These are phyloP conservation scores for Mycena maculata DNA, from an alignment of 768 basidiomycete genomes.

Conservation along the genomic window DNA sequence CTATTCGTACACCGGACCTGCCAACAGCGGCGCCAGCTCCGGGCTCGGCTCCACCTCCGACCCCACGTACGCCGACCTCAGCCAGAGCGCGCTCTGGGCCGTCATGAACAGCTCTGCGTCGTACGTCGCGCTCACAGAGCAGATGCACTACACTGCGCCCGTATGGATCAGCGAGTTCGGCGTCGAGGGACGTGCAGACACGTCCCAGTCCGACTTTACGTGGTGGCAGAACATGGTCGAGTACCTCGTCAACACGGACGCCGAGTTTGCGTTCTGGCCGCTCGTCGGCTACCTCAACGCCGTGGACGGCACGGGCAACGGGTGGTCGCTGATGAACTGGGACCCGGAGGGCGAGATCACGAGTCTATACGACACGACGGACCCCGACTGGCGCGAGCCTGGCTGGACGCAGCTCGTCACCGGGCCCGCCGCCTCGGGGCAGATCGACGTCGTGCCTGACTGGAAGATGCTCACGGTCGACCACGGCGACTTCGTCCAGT, in stretches of 20 bases:
- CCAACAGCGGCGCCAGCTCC: slow-evolving; percentile 32
- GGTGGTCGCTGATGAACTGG: slow-evolving; percentile 36
- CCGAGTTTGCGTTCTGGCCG: slow-evolving; percentile 31
- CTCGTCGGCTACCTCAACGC: slow-evolving; percentile 31
- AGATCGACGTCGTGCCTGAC: slow-evolving; percentile 10
- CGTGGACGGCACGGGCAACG: slow-evolving; percentile 26
- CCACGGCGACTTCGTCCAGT: slow-evolving; percentile 31
- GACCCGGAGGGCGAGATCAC: slow-evolving; percentile 12
- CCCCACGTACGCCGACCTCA: slow-evolving; percentile 30
- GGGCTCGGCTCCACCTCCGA: slow-evolving; percentile 33
- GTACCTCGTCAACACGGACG: slow-evolving; percentile 27
- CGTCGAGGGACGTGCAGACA: slow-evolving; percentile 14
- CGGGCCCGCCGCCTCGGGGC: background rate
- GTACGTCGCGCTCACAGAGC: slow-evolving; percentile 25
- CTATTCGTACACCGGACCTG: slow-evolving; percentile 34
- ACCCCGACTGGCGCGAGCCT: slow-evolving; percentile 34
- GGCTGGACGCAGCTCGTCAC: slow-evolving; percentile 25
- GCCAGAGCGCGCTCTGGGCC: slow-evolving; percentile 18
- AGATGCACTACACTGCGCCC: slow-evolving; percentile 35
- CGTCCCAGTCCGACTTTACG: background rate
- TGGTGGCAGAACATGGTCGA: slow-evolving; percentile 32
- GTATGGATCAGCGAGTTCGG: slow-evolving; percentile 34
- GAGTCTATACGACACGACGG: slow-evolving; percentile 27
- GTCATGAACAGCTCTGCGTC: slow-evolving; percentile 16
- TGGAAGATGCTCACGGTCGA: slow-evolving; percentile 31